Evolutionary conservation across 768 basidiomycete species (phyloP).

Genomic region (Clavulina sp.): DNA sequence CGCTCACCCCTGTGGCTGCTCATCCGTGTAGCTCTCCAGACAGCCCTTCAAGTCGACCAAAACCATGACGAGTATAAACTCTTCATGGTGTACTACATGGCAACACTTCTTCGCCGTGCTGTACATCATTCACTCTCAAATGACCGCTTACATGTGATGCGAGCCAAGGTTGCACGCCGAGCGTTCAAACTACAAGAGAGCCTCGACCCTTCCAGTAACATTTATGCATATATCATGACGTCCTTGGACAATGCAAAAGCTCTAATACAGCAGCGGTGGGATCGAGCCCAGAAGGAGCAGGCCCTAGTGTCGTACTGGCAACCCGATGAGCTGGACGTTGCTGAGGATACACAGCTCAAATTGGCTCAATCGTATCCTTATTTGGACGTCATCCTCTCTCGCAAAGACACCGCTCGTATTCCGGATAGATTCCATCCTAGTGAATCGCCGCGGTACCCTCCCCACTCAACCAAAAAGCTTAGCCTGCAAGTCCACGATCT

Average conservation of each 20-base stretch:
- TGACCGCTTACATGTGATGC: conserved; percentile 19
- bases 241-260: too few species aligned
- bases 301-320: background rate
- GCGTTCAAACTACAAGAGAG: conserved; percentile 9
- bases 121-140: conserved; percentile 10
- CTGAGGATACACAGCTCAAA: background rate
- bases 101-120: conserved; percentile 17
- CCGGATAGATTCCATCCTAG: background rate
- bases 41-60: conserved; percentile 13
- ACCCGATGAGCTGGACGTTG: background rate
- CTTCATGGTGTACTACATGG: conserved; percentile 29
- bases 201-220: background rate
- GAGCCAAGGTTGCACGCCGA: conserved; percentile 16
- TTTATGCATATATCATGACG: too few species aligned
- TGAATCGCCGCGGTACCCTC: background rate
- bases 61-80: conserved; percentile 24
- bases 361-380: background rate
- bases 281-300: too few species aligned
- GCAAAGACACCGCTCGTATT: background rate
- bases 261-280: too few species aligned
- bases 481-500: background rate
- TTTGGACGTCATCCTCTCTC: background rate
- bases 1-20: conserved; percentile 34
- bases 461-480: background rate
- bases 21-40: conserved; percentile 28